Conservation (phyloP, 208 protist species). For the Ichthyophonus hoferi region DNA sequence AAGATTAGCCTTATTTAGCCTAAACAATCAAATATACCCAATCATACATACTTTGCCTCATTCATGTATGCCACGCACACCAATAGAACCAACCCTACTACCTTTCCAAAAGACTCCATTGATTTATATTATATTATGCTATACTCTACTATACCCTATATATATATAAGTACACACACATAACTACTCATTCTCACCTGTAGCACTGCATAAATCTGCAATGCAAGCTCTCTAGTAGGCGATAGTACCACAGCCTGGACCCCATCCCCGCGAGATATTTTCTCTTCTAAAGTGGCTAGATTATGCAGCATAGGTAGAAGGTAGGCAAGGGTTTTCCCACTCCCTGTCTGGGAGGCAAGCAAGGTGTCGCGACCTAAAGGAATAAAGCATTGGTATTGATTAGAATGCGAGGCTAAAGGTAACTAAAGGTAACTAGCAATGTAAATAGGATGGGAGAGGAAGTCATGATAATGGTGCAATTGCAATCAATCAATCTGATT, state of each 20-base stretch:
- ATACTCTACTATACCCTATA: too few relatives aligned
- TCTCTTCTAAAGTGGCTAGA: neutral
- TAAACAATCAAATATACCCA: too few relatives aligned
- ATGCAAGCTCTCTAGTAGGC: conserved; percentile 35
- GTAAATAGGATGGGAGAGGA: neutral
- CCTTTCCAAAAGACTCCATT: too few relatives aligned
- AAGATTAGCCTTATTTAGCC: neutral
- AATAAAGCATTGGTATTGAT: too few relatives aligned
- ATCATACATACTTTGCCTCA: too few relatives aligned
- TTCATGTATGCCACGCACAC: too few relatives aligned
- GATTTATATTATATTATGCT: too few relatives aligned
- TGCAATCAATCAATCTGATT: neutral
- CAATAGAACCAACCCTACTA: too few relatives aligned
- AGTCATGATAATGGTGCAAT: neutral
- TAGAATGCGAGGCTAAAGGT: neutral
- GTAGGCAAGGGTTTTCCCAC: conserved; percentile 67
- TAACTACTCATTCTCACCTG: too few relatives aligned
- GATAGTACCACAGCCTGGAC: conserved; percentile 7
- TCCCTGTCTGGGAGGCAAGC: conserved; percentile 58
- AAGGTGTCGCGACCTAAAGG: conserved; percentile 42
- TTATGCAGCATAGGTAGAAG: conserved; percentile 57
- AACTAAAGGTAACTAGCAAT: neutral
- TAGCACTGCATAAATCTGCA: conserved; percentile 8
- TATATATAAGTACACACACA: too few relatives aligned
- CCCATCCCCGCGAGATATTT: conserved; percentile 30